Conservation (phyloP, 805 yeast genomes). For the Saccharomyces jurei region DNA sequence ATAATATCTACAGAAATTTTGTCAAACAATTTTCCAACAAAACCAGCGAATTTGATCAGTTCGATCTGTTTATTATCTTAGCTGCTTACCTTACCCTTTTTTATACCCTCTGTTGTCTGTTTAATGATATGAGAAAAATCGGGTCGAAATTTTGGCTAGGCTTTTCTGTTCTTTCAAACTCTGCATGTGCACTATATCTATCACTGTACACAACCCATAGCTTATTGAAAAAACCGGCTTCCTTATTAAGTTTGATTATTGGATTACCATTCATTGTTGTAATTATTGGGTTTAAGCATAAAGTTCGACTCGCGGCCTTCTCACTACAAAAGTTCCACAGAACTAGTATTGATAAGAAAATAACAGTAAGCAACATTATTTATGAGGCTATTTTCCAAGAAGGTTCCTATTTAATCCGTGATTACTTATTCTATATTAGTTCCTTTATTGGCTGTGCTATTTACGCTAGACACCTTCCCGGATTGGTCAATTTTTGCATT, state of each 20-base stretch:
- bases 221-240: slow-evolving; percentile 50
- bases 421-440: slow-evolving; percentile 63
- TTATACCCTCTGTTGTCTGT: slow-evolving; percentile 68
- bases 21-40: slow-evolving; percentile 15
- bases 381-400: slow-evolving; percentile 32
- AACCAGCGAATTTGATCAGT: slow-evolving; percentile 68
- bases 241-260: slow-evolving; percentile 70
- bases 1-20: not conserved
- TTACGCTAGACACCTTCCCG: slow-evolving; percentile 59
- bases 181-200: slow-evolving; percentile 73
- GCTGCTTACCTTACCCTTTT: slow-evolving; percentile 83
- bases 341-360: slow-evolving; percentile 28
- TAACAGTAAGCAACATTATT: slow-evolving; percentile 24
- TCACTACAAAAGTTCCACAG: slow-evolving; percentile 37
- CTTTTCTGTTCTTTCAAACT: slow-evolving; percentile 65
- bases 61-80: slow-evolving; percentile 71
- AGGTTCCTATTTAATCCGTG: slow-evolving; percentile 46
- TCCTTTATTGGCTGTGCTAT: slow-evolving; percentile 59
- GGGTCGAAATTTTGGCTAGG: slow-evolving; percentile 88
- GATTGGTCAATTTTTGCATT: slow-evolving; percentile 72
- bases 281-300: slow-evolving; percentile 83
- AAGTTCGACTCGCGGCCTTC: slow-evolving; percentile 59
- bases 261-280: slow-evolving; percentile 91
- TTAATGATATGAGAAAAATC: slow-evolving; percentile 60
- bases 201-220: slow-evolving; percentile 61